Percentiles rank a stretch among this genome's conserved stretches.
phyloP scores from a whole-genome alignment of 177 flowering plant species.

The Vitis hybrid region DNA sequence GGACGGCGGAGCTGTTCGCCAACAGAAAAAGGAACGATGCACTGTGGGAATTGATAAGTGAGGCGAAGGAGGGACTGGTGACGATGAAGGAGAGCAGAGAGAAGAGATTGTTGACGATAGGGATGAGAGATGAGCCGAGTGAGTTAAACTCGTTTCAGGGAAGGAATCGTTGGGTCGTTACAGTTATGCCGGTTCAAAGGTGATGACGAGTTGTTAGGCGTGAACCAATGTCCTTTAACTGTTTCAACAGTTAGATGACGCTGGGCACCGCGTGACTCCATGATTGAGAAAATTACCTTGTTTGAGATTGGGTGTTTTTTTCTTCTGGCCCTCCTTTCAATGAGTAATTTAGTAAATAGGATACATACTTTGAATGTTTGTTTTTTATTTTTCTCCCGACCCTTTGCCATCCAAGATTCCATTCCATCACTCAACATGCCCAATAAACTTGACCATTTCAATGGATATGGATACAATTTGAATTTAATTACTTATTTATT shows the following conservation, averaged over 20 bases:
- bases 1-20: constrained; percentile 21
- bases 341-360: not conserved
- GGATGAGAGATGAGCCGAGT: not conserved
- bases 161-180: constrained; percentile 12
- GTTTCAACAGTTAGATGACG: constrained; percentile 5
- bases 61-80: constrained; percentile 9
- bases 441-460: too few species aligned
- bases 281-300: too few species aligned
- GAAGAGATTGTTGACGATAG: not conserved
- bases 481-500: too few species aligned
- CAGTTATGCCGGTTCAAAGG: constrained; percentile 7
- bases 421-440: too few species aligned
- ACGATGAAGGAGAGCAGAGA: constrained; percentile 7
- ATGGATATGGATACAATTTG: too few species aligned
- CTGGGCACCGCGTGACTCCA: too few species aligned
- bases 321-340: too few species aligned
- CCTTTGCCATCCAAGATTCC: too few species aligned
- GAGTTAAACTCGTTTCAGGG: constrained; percentile 17
- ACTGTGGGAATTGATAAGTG: constrained; percentile 25
- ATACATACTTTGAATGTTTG: too few species aligned
- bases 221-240: not conserved
- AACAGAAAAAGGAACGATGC: constrained; percentile 23
- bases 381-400: too few species aligned
- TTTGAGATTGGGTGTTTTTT: too few species aligned
- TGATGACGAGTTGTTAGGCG: constrained; percentile 5